Conservation (phyloP, 73 alveolate species). For the Blepharisma japonicum region DNA sequence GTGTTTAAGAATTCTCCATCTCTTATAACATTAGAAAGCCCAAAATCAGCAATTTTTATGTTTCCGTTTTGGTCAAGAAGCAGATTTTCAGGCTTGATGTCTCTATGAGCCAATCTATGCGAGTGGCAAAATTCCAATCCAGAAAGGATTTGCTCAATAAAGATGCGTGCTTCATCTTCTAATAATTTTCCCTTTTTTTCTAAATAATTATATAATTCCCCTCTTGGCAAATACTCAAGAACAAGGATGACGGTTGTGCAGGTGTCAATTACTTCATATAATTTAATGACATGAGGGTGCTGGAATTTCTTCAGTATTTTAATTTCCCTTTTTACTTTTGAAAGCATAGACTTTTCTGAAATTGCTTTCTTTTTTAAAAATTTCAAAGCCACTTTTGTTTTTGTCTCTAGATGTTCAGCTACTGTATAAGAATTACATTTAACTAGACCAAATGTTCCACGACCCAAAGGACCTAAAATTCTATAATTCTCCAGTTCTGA, state of each 20-base stretch:
- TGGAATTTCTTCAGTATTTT: conserved; percentile 63
- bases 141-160: conserved; percentile 66
- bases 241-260: conserved; percentile 60
- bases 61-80: conserved; percentile 64
- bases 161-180: conserved; percentile 66
- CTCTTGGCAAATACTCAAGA: conserved; percentile 75
- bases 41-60: conserved; percentile 78
- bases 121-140: conserved; percentile 77
- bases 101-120: conserved; percentile 80
- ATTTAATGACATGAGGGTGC: conserved; percentile 72
- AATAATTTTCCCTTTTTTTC: conserved; percentile 46
- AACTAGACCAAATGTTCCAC: conserved; percentile 80
- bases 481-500: conserved; percentile 56
- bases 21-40: conserved; percentile 65
- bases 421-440: conserved; percentile 60
- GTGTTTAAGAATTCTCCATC: conserved; percentile 80
- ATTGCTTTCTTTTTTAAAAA: conserved; percentile 59
- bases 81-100: conserved; percentile 86
- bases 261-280: conserved; percentile 75
- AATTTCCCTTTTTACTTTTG: conserved; percentile 75
- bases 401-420: conserved; percentile 53
- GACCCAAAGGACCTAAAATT: conserved; percentile 60
- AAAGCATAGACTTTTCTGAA: conserved; percentile 54
- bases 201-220: conserved; percentile 78
- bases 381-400: conserved; percentile 77